Conservation (phyloP, 208 protist genomes). For the Trypanosoma caninum region DNA sequence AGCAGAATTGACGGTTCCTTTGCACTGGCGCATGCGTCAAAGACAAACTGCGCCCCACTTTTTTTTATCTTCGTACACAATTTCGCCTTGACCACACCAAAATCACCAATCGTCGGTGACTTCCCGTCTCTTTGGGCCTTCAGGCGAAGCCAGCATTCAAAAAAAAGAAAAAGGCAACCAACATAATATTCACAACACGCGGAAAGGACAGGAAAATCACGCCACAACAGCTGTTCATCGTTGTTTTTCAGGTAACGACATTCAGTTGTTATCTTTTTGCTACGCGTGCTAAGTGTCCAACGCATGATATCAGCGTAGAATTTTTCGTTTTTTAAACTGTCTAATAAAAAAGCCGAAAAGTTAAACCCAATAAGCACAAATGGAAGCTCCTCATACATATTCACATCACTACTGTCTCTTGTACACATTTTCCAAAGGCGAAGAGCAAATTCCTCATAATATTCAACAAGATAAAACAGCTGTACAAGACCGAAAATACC, state of each 20-base stretch:
- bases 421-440: slow-evolving; percentile 58
- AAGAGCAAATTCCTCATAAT: slow-evolving; percentile 48
- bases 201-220: slow-evolving; percentile 34
- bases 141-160: slow-evolving; percentile 30
- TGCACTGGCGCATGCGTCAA: slow-evolving; percentile 5
- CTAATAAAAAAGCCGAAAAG: slow-evolving; percentile 55
- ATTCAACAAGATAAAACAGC: slow-evolving; percentile 63
- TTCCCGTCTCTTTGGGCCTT: slow-evolving; percentile 13
- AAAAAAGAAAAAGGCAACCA: slow-evolving; percentile 38
- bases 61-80: slow-evolving; percentile 24
- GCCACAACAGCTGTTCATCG: slow-evolving; percentile 10
- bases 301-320: slow-evolving; percentile 2
- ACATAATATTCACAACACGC: slow-evolving; percentile 34
- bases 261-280: not conserved
- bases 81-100: slow-evolving; percentile 28
- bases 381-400: slow-evolving; percentile 45
- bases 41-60: slow-evolving; percentile 10
- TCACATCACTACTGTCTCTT: not conserved
- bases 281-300: not conserved
- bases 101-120: slow-evolving; percentile 33
- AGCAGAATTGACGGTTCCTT: not conserved
- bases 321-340: slow-evolving; percentile 20
- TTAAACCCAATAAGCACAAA: slow-evolving; percentile 81
- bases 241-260: not conserved
- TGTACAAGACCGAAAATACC: slow-evolving; percentile 71